phyloP scores from a whole-genome alignment of 495 filamentous ascomycete genomes.

The Beverwykella pulmonaria region DNA sequence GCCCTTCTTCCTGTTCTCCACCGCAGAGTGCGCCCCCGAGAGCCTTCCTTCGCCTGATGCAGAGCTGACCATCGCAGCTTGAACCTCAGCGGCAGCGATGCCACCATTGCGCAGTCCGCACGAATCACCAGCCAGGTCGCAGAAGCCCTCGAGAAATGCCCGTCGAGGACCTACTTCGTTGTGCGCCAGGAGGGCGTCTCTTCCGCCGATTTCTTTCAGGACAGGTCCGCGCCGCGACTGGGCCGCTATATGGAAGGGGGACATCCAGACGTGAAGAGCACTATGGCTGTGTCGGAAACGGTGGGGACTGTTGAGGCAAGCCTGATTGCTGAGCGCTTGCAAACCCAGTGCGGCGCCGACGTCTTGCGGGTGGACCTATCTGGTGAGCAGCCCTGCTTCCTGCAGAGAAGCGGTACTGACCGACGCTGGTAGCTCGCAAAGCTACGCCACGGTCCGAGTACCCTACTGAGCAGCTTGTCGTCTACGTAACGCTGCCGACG shows the following conservation, averaged over 20 bases:
- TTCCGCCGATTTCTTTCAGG: conserved; percentile 62
- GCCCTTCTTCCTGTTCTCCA: conserved; percentile 84
- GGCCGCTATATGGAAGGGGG: conserved; percentile 46
- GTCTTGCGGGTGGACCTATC: conserved; percentile 9
- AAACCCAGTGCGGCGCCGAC: conserved; percentile 30
- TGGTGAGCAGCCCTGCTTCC: conserved; percentile 12
- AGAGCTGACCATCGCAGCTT: conserved; percentile 27
- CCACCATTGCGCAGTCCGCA: conserved; percentile 14
- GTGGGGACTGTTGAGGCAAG: conserved; percentile 36
- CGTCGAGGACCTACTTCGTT: conserved; percentile 77
- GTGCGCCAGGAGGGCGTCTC: conserved; percentile 78
- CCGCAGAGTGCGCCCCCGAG: conserved; percentile 64
- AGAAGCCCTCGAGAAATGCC: conserved; percentile 62
- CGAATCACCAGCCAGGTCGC: conserved; percentile 39
- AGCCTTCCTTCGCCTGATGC: conserved; percentile 11
- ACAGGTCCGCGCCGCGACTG: conserved; percentile 63
- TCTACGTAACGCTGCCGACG: neutral
- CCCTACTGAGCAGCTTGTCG: neutral
- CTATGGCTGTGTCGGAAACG: conserved; percentile 40
- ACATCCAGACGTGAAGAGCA: conserved; percentile 27
- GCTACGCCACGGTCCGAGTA: neutral
- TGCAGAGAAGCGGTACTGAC: neutral
- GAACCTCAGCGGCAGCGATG: conserved; percentile 4
- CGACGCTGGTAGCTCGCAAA: neutral
- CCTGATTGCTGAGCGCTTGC: conserved; percentile 13